Evolutionary conservation across 768 basidiomycete genomes (phyloP), one percentile per base, ranked within the genome.

Genomic region (Pleurotus citrinopileatus): DNA sequence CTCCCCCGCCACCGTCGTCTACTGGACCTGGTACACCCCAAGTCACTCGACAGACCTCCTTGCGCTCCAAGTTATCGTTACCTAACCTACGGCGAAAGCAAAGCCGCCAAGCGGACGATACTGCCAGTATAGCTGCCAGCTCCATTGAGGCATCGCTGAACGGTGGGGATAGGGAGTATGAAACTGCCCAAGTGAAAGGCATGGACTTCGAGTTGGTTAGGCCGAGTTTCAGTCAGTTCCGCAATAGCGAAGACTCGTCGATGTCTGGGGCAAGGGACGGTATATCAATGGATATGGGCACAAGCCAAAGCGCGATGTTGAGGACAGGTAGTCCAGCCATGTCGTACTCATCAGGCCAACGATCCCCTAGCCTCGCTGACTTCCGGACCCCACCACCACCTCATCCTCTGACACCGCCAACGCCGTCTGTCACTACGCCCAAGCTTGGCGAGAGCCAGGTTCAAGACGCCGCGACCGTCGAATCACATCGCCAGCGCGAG

Each of bases 181-280:
- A 87, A 59, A 82, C 80, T 1, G 76, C 91, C 4, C 89, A 92
- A 53, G 86, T 91, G 6, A 73, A 88, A 63, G 86, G 91, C 63
- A 86, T 84, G 75, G 89, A 91, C 59, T 92, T 93, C 59, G 87
- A 91, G 69, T 78, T 91, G 12, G 75, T 92, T 28, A 74, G 80
- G 20, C 90, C 89, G 0, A 74, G 69, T n/a, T 57, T 86, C 9
- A 69, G 79, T 0, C 71, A 71, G 20, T 59, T 75, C 28, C 71
- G 80, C 27, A 66, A 69, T 9, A 84, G 82, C 60, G 82, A 84
- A 52, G 86, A 88, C 46, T 83, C 82, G 3, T 67, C 61, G 3
- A 58, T 6, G 29, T 32, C 6, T 32, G 29, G 29, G 29, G 65
- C 76, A 34, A 60, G 75, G 32, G 51, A 67, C 6, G 72, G 74